These are phyloP conservation scores for Lavandula angustifolia DNA, from an alignment of 257 asterid species.

Conservation along the genomic window DNA sequence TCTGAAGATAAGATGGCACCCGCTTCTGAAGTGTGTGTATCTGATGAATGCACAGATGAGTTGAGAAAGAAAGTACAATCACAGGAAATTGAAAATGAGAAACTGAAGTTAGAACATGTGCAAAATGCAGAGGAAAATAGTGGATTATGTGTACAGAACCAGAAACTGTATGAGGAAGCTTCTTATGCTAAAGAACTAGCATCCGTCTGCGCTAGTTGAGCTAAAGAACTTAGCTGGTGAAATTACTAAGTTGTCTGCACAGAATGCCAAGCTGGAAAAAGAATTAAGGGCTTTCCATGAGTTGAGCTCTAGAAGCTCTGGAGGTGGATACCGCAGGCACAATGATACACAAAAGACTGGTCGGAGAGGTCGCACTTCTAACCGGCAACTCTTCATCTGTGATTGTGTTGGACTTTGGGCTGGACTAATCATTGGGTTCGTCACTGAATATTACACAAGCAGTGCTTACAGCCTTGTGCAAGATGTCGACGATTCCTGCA, in stretches of 20 bases:
- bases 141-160: slow-evolving; percentile 79
- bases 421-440: too few relatives aligned
- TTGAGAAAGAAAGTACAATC: slow-evolving; percentile 71
- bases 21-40: slow-evolving; percentile 45
- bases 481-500: too few relatives aligned
- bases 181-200: slow-evolving; percentile 96
- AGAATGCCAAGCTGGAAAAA: slow-evolving; percentile 74
- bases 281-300: slow-evolving; percentile 70
- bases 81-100: slow-evolving; percentile 85
- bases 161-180: slow-evolving; percentile 87
- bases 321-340: slow-evolving; percentile 54
- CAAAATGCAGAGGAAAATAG: slow-evolving; percentile 82
- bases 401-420: too few relatives aligned
- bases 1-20: slow-evolving; percentile 45
- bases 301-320: slow-evolving; percentile 58
- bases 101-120: slow-evolving; percentile 72
- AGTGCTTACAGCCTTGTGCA: too few relatives aligned
- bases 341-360: slow-evolving; percentile 53
- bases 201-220: slow-evolving; percentile 91
- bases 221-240: slow-evolving; percentile 85
- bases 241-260: slow-evolving; percentile 81
- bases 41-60: slow-evolving; percentile 62
- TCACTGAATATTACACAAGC: too few relatives aligned
- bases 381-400: too few relatives aligned
- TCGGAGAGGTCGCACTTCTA: slow-evolving; percentile 63